phyloP scores from a whole-genome alignment of 2,329 filamentous ascomycete species.

The Xylaria sp. region DNA sequence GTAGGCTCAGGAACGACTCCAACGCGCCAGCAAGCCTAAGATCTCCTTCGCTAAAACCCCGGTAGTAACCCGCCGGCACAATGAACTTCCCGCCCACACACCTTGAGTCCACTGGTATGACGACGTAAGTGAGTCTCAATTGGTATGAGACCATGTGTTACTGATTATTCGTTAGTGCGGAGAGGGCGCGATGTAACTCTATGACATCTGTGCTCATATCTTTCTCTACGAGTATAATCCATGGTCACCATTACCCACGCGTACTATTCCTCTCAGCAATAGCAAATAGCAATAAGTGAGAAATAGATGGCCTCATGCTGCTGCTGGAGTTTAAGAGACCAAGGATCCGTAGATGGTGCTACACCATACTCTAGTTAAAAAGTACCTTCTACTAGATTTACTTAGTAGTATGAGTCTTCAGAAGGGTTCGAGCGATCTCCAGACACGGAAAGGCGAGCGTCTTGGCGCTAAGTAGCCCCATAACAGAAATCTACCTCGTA shows the following conservation, averaged over 20 bases:
- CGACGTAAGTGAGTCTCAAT: background rate
- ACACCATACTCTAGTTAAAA: no score
- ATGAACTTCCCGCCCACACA: background rate
- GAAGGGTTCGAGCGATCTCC: background rate
- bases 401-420: background rate
- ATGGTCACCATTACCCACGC: background rate
- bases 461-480: constrained; percentile 16
- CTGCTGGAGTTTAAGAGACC: background rate
- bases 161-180: background rate
- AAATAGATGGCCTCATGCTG: constrained; percentile 16
- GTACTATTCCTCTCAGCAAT: background rate
- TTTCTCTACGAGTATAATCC: constrained; percentile 1
- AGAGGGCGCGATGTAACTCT: constrained; percentile 18
- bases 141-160: constrained; percentile 1
- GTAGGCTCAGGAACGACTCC: background rate
- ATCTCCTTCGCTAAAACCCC: constrained; percentile 16
- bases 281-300: background rate
- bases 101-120: no score
- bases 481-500: background rate
- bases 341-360: no score
- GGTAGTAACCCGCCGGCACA: constrained; percentile 4
- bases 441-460: constrained; percentile 7
- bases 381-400: no score
- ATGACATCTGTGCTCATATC: constrained; percentile 20
- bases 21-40: background rate